Evolutionary conservation across 2,329 filamentous ascomycete genomes (phyloP).

Genomic region (Trichoderma breve): DNA sequence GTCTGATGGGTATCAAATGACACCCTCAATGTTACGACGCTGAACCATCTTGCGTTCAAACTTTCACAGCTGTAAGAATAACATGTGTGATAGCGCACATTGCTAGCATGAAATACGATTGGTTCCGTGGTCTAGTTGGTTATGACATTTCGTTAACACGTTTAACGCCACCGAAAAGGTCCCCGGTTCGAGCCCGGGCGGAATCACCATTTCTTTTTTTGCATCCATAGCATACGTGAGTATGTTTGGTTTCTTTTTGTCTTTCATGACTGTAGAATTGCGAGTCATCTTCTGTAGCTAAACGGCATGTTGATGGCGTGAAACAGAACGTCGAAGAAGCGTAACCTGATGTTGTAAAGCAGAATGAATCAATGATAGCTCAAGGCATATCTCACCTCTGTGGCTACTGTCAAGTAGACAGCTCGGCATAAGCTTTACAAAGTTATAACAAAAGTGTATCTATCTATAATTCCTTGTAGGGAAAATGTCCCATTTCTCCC

Average conservation of each 20-base stretch:
- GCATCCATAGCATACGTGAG: background rate
- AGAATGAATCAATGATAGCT: background rate
- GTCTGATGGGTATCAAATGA: background rate
- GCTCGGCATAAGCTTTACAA: background rate
- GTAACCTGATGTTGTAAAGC: background rate
- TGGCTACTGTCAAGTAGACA: background rate
- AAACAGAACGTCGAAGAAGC: background rate
- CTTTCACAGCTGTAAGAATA: background rate
- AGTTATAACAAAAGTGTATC: background rate
- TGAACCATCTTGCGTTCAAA: background rate
- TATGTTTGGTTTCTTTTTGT: background rate
- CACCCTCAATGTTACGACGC: background rate
- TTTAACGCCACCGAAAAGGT: slow-evolving; percentile 29
- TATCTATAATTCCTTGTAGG: background rate
- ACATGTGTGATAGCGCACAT: background rate
- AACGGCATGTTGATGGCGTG: background rate
- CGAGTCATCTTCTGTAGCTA: background rate
- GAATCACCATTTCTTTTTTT: slow-evolving; percentile 24
- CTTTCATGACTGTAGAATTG: background rate
- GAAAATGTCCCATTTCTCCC: background rate
- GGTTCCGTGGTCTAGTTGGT: slow-evolving; percentile 32
- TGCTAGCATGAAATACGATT: background rate
- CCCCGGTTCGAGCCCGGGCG: slow-evolving; percentile 32
- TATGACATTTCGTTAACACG: slow-evolving; percentile 30
- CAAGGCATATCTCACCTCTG: background rate